Conservation (phyloP, 1,139 yeast species). For the Kurtzmaniella quercitrusa region DNA sequence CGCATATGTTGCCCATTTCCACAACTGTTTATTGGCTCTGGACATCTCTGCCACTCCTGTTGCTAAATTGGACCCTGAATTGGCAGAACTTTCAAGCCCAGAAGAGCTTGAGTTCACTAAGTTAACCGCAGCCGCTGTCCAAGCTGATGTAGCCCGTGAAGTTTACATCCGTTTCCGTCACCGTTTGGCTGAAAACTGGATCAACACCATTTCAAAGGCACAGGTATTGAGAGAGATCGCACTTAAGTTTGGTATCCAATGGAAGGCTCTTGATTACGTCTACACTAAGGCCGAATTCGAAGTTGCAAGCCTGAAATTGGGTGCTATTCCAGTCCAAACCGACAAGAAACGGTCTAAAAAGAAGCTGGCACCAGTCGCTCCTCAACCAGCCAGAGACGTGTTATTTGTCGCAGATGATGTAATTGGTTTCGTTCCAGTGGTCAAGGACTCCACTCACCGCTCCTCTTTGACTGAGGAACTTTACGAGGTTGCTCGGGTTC, state of each 20-base stretch:
- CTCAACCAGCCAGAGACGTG: conserved; percentile 22
- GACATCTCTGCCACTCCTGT: conserved; percentile 41
- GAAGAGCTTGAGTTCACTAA: conserved; percentile 42
- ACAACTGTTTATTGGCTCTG: conserved; percentile 65
- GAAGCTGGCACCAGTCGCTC: conserved; percentile 22
- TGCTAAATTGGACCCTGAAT: conserved; percentile 39
- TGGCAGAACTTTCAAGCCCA: conserved; percentile 39
- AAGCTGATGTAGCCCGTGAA: conserved; percentile 43
- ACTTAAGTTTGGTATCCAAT: conserved; percentile 80
- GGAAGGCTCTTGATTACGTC: conserved; percentile 54
- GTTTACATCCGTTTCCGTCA: conserved; percentile 63
- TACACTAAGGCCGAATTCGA: conserved; percentile 48
- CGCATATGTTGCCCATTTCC: conserved; percentile 62
- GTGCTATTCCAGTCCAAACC: conserved; percentile 13
- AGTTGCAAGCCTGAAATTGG: conserved; percentile 18
- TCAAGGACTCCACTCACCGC: conserved; percentile 66
- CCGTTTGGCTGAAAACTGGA: conserved; percentile 49
- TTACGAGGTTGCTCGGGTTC: conserved; percentile 64
- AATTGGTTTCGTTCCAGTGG: conserved; percentile 63
- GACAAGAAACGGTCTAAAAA: conserved; percentile 22
- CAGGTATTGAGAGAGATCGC: conserved; percentile 72
- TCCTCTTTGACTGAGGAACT: conserved; percentile 74
- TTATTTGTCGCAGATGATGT: conserved; percentile 62
- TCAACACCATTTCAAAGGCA: conserved; percentile 28
- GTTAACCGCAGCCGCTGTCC: conserved; percentile 43